Percentiles rank a stretch among this genome's conserved stretches.
phyloP scores from a whole-genome alignment of 2,329 filamentous ascomycete genomes.

The Calonectria leucothoes region DNA sequence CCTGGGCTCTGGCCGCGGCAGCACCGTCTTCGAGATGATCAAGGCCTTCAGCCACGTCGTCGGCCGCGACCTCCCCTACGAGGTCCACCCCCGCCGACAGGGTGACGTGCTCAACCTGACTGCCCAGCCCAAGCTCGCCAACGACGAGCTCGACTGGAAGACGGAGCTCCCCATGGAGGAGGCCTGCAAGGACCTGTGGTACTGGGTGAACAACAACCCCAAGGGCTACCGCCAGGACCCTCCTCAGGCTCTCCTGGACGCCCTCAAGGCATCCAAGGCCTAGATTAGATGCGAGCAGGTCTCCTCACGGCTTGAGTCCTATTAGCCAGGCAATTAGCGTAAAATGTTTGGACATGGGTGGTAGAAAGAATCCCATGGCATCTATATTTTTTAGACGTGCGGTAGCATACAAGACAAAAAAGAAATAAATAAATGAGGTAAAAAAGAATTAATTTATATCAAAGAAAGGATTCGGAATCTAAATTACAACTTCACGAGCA shows the following conservation, averaged over 20 bases:
- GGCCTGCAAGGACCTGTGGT: conserved; percentile 94
- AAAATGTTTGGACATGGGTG: conserved; percentile 30
- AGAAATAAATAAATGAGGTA: conserved; percentile 20
- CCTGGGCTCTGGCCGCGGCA: conserved; percentile 91
- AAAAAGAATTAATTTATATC: background rate
- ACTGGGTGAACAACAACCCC: conserved; percentile 97
- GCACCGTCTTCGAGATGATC: conserved; percentile 97
- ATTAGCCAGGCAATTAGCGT: conserved; percentile 19
- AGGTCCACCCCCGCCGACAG: conserved; percentile 83
- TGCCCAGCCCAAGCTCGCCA: conserved; percentile 88
- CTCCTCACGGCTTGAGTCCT: conserved; percentile 28
- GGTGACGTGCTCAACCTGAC: conserved; percentile 97
- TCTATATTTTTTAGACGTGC: conserved; percentile 27
- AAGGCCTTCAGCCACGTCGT: conserved; percentile 91
- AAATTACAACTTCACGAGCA: conserved; percentile 75
- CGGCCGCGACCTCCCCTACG: conserved; percentile 86
- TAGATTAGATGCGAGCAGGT: conserved; percentile 34
- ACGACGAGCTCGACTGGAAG: conserved; percentile 92
- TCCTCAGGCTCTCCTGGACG: conserved; percentile 82
- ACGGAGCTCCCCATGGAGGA: conserved; percentile 91
- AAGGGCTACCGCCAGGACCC: conserved; percentile 93
- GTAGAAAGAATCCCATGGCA: conserved; percentile 35
- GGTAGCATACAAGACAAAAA: conserved; percentile 29
- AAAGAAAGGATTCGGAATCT: conserved; percentile 28
- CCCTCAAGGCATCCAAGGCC: conserved; percentile 58